Base-by-base conservation (phyloP, 1,284 basidiomycete species). In the Marasmius sp. region DNA sequence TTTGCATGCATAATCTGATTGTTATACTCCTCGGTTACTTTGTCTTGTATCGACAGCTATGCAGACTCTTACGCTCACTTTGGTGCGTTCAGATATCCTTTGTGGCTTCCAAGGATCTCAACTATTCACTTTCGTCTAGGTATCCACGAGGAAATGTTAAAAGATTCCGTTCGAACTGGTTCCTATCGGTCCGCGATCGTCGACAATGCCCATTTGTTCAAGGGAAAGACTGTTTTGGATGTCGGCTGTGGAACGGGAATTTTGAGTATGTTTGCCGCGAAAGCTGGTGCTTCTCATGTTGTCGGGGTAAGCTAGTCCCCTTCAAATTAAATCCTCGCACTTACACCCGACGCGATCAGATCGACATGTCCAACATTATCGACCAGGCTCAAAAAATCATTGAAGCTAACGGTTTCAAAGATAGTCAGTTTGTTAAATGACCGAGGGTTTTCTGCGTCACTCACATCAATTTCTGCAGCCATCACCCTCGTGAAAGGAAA, bases 281-380 rank as follows among this genome's bases (percentile, higher is more conserved):
- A 94, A 77, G 97, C 97, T 36, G 97, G 97, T 49, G 97, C 97
- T 54, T 91, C 92, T 72, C 94, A 94, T 69, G 97, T 99, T 69
- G 94, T 97, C 68, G 96, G 94, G 64, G 93, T 94, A 70, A 70
- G 88, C 80, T 55, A 58, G 60, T 60, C 49, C 37, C 41, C 59
- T 58, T 36, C 58, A 51, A 57, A 22, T 57, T 33, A n/a, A 16
- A 53, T 36, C 36, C 45, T 20, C 20, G 14, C 57, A 20, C 41
- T 33, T 43, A 63, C 36, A 55, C 63, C 61, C 66, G 58, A 47
- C 60, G 66, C 51, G 27, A 27, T 39, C 61, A 94, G 93, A 97
- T 99, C 75, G 97, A 99, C 80, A 99, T 99, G 97, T 98, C 95
- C 67, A 98, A 99, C 81, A 99, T 99, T 79, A 93, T 98, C 74